phyloP scores from a whole-genome alignment of 768 basidiomycete species.

The Clavulina sp. region DNA sequence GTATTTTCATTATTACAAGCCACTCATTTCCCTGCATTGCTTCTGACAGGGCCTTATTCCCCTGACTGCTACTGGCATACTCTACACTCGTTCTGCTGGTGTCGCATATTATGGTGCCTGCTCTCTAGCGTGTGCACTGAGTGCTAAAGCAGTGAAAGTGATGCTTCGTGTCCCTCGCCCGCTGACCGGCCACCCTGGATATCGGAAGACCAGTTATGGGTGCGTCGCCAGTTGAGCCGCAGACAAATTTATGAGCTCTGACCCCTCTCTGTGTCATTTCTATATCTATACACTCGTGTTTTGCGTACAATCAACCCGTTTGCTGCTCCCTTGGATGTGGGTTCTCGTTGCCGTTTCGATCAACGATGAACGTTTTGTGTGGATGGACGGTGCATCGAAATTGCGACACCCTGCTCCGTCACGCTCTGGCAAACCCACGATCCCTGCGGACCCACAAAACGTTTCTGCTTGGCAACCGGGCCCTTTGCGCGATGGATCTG shows the following conservation, averaged over 20 bases:
- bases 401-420: too few relatives aligned
- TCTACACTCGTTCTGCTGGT: neutral
- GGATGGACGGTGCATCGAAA: too few relatives aligned
- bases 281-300: neutral
- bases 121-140: neutral
- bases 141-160: neutral
- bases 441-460: too few relatives aligned
- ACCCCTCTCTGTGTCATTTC: neutral
- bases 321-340: neutral
- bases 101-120: neutral
- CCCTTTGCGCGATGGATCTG: too few relatives aligned
- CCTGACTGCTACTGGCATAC: neutral
- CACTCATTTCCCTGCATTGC: neutral
- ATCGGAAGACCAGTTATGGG: neutral
- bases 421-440: too few relatives aligned
- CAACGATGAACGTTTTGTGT: too few relatives aligned
- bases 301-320: neutral
- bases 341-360: too few relatives aligned
- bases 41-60: neutral
- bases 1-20: neutral
- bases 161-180: neutral
- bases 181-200: neutral
- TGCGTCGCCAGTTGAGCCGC: neutral
- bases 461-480: too few relatives aligned
- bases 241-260: neutral